Percentiles rank a stretch among this genome's conserved stretches.
Conservation (phyloP, 106 monocot genomes). For the Narthecium ossifragum region DNA sequence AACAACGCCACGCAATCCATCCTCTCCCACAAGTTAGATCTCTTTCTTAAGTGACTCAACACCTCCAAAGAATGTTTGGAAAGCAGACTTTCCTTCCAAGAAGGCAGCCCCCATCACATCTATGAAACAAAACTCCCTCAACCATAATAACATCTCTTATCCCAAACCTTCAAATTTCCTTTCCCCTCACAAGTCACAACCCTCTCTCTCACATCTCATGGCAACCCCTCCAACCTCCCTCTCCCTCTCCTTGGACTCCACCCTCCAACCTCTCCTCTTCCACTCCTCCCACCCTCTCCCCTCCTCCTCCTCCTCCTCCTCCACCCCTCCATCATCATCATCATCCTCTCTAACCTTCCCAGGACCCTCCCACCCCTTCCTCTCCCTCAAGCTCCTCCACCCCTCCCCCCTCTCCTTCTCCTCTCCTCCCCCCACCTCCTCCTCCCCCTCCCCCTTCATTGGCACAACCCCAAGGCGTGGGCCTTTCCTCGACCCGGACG, state of each 20-base stretch:
- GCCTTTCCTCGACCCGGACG: slow-evolving; percentile 34
- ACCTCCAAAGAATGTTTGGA: too few species aligned
- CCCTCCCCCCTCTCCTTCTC: background rate
- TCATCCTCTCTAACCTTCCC: background rate
- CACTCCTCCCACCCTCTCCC: slow-evolving; percentile 3
- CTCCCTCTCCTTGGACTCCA: slow-evolving; percentile 21
- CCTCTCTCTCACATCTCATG: background rate
- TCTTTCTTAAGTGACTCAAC: too few species aligned
- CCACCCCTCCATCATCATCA: too few species aligned
- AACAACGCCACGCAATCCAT: too few species aligned
- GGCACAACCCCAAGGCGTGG: background rate
- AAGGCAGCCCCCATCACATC: too few species aligned
- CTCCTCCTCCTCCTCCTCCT: slow-evolving; percentile 2
- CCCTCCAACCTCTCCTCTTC: slow-evolving; percentile 18
- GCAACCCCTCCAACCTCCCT: slow-evolving; percentile 8
- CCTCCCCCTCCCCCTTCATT: background rate
- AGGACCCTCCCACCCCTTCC: background rate
- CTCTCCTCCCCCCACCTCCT: slow-evolving; percentile 1
- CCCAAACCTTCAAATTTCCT: too few species aligned
- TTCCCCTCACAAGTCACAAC: too few species aligned
- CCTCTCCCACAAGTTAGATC: too few species aligned
- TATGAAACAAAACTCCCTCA: too few species aligned
- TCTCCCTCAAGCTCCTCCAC: background rate
- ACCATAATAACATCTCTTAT: too few species aligned
- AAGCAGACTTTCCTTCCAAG: too few species aligned